A percentile compares a stretch with the other conserved stretches of the same genome.
Evolutionary conservation across 495 filamentous ascomycete genomes (phyloP).

Genomic region (Neurospora sp.): DNA sequence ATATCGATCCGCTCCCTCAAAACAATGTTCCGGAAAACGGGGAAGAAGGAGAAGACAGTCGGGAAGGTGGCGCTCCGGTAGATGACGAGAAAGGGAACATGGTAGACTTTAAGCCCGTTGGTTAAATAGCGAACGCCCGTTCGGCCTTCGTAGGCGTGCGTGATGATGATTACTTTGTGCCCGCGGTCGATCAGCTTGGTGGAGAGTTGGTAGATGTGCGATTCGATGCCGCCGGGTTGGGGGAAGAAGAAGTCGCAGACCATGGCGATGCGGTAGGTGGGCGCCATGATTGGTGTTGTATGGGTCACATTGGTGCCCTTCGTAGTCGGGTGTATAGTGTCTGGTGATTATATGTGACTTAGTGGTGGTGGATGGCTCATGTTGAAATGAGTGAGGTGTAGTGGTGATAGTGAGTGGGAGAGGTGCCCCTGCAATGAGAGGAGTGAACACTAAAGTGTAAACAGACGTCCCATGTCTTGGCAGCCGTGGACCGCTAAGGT

Average conservation of each 20-base stretch:
- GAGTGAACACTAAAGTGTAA: neutral
- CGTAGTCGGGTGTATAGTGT: no score
- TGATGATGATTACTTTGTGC: conserved; percentile 96
- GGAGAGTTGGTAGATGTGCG: conserved; percentile 95
- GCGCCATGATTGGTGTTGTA: conserved; percentile 34
- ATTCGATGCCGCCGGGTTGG: conserved; percentile 91
- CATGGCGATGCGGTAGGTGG: conserved; percentile 64
- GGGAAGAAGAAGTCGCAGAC: conserved; percentile 99
- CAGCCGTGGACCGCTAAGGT: neutral
- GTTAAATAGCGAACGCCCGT: conserved; percentile 95
- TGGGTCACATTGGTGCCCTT: neutral
- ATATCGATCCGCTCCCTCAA: conserved; percentile 91
- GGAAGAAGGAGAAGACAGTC: conserved; percentile 97
- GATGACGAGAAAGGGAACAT: conserved; percentile 91
- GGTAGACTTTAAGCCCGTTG: conserved; percentile 95
- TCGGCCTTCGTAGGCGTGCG: conserved; percentile 86
- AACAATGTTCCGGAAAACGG: conserved; percentile 89
- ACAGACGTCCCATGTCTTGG: neutral
- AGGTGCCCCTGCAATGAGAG: neutral
- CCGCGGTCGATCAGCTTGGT: conserved; percentile 93
- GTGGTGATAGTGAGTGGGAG: neutral
- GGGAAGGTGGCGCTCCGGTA: conserved; percentile 93
- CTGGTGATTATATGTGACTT: neutral
- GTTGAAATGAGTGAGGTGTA: neutral
- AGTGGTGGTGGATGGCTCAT: neutral